These are phyloP conservation scores for Wickerhamiella parazyma DNA, from an alignment of 805 yeast species.

Conservation along the genomic window DNA sequence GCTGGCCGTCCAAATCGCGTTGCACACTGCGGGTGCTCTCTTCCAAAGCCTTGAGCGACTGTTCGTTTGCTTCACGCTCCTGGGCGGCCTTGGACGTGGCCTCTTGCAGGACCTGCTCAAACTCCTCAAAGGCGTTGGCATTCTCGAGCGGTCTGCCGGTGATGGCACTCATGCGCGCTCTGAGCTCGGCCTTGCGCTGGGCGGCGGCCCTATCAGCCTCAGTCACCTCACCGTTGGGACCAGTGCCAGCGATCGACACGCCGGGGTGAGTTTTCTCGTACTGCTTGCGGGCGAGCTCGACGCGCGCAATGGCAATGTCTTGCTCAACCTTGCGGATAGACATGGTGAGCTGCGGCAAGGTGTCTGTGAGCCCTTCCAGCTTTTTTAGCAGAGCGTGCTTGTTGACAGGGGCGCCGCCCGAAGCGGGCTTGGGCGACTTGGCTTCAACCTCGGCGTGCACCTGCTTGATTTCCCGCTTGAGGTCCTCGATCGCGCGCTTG, in stretches of 20 bases:
- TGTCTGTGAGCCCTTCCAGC: slow-evolving; percentile 51
- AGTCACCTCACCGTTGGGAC: slow-evolving; percentile 75
- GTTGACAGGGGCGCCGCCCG: slow-evolving; percentile 26
- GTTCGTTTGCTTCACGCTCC: slow-evolving; percentile 43
- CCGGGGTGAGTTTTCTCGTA: slow-evolving; percentile 54
- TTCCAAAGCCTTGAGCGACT: slow-evolving; percentile 58
- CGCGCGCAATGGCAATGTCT: slow-evolving; percentile 51
- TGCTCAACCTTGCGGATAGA: slow-evolving; percentile 51
- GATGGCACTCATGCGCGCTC: slow-evolving; percentile 82
- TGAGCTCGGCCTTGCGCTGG: slow-evolving; percentile 60
- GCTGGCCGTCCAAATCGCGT: slow-evolving; percentile 34
- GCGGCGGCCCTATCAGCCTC: slow-evolving; percentile 73
- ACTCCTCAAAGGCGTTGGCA: slow-evolving; percentile 35
- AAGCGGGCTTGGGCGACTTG: slow-evolving; percentile 13
- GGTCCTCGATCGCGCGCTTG: slow-evolving; percentile 43
- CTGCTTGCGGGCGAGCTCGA: slow-evolving; percentile 45
- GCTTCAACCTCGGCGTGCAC: slow-evolving; percentile 29
- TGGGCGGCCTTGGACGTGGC: slow-evolving; percentile 38
- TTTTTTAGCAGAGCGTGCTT: slow-evolving; percentile 40
- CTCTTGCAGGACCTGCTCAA: slow-evolving; percentile 40
- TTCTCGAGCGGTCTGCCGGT: slow-evolving; percentile 55
- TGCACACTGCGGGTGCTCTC: slow-evolving; percentile 52
- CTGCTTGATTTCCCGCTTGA: slow-evolving; percentile 45
- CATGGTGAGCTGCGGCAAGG: slow-evolving; percentile 56
- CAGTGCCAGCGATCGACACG: slow-evolving; percentile 62